Conservation (phyloP, 805 yeast species). For the Saturnispora galanensis region DNA sequence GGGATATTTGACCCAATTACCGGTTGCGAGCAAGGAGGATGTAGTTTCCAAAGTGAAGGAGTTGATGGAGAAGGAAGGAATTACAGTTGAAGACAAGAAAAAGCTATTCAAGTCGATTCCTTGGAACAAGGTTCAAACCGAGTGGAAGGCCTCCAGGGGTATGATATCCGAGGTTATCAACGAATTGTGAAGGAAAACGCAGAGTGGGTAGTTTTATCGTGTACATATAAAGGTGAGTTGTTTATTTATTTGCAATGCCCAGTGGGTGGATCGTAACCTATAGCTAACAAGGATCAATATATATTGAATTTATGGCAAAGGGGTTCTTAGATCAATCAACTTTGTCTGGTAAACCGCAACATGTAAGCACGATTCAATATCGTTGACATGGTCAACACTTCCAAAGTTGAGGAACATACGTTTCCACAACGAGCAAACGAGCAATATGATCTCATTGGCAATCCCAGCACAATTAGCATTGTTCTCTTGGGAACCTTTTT, state of each 20-base stretch:
- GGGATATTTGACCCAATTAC: slow-evolving; percentile 26
- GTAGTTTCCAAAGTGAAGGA: slow-evolving; percentile 23
- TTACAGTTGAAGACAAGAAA: slow-evolving; percentile 15
- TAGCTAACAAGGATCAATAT: no score
- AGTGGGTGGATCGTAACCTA: no score
- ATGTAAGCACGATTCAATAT: no score
- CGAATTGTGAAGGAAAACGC: slow-evolving; percentile 16
- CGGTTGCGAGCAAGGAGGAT: slow-evolving; percentile 30
- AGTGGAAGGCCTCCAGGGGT: slow-evolving; percentile 29
- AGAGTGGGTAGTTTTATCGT: not conserved
- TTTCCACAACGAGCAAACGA: no score
- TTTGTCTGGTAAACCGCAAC: no score
- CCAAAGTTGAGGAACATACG: no score
- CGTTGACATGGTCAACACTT: no score
- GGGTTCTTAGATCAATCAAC: no score
- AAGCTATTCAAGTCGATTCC: slow-evolving; percentile 26
- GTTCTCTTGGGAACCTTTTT: no score
- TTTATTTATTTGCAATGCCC: not conserved
- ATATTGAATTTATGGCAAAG: no score
- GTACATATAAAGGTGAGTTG: not conserved
- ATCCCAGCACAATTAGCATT: no score
- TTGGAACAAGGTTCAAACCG: slow-evolving; percentile 25
- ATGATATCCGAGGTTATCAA: slow-evolving; percentile 23
- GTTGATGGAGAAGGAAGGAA: slow-evolving; percentile 19
- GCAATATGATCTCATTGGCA: no score